These are phyloP conservation scores for Salix suchowensis DNA, from an alignment of 345 rosid species.

Conservation along the genomic window DNA sequence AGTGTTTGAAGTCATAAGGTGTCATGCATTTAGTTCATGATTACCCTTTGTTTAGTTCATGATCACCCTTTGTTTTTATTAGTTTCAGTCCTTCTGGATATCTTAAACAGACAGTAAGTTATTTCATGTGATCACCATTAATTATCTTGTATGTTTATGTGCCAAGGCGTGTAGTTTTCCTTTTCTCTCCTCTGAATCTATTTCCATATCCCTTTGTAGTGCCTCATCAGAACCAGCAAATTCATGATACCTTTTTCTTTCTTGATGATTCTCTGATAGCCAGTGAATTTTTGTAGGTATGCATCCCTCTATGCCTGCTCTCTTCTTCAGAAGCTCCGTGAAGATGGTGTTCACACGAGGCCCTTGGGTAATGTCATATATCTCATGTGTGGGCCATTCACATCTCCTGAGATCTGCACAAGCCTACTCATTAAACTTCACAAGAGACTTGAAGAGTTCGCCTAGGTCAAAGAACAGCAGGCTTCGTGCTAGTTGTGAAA, in stretches of 20 bases:
- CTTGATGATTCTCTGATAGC: neutral
- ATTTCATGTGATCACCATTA: no score
- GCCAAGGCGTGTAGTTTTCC: no score
- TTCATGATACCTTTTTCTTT: neutral
- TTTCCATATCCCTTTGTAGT: no score
- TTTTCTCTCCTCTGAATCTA: no score
- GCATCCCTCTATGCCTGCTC: constrained; percentile 59
- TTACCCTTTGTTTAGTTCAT: no score
- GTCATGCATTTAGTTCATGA: neutral
- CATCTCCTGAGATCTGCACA: constrained; percentile 60
- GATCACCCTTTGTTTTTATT: no score
- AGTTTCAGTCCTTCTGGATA: no score
- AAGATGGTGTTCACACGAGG: constrained; percentile 70
- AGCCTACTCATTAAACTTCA: constrained; percentile 53
- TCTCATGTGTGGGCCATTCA: constrained; percentile 86
- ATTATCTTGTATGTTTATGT: no score
- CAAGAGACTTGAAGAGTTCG: constrained; percentile 39
- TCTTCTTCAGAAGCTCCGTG: constrained; percentile 62
- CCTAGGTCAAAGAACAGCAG: neutral
- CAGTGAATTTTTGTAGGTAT: constrained; percentile 41
- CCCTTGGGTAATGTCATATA: constrained; percentile 88
- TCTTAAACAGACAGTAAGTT: no score
- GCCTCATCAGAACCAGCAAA: no score
- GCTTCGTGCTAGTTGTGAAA: neutral
- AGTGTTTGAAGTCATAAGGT: neutral